Base-by-base conservation (phyloP, 352 stramenopile species). In the Globisporangium sylvaticum region DNA sequence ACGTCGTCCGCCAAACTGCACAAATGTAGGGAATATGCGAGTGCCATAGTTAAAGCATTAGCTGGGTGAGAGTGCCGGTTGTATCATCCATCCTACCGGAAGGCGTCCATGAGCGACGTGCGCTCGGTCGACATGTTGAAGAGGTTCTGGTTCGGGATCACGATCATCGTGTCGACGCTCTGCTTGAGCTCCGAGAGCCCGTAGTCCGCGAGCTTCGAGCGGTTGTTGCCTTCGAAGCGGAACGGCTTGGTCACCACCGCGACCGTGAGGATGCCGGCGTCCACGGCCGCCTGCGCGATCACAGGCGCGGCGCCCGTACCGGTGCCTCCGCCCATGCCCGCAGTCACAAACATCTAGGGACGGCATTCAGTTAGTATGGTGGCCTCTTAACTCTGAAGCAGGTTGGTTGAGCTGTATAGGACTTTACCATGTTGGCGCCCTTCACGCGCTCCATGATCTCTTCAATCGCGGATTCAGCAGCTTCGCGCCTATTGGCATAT, bases 221-320 rank as follows among this genome's bases (percentile, higher is more conserved):
- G 87, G 64, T 95, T 91, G 60, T 76, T 90, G 39, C 87, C 87
- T 76, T 95, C 87, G 57, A 95, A 95, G 5, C 84, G 80, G 66
- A 95, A 95, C 20, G 87, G 87, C 82, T 95, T 95, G 42, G 87
- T 95, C n/a, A 95, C 87, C 1, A 95, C 87, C 7, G 81, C 87
- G 62, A 95, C 87, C 18, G 87, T 95, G 31, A 95, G 80, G 63
- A 95, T 93, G 20, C 86, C 87, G 18, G 87, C 84, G 10, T 95
- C 87, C 46, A 94, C 73, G 0, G 84, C 85, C n/a, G 85, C 87
- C 62, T 93, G 84, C 15, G 87, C 87, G 65, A 95, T 95, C 20
- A 95, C 84, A 6, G 87, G 87, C 2, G 87, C 87, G 3, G 87
- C 87, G n/a, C 87, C 87, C 10, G 87, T 95, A 22, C 87, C 87